Percentiles rank a stretch among this genome's conserved stretches.
phyloP scores from a whole-genome alignment of 108 stramenopile genomes.

The Pseudonitzschia delicatissima region DNA sequence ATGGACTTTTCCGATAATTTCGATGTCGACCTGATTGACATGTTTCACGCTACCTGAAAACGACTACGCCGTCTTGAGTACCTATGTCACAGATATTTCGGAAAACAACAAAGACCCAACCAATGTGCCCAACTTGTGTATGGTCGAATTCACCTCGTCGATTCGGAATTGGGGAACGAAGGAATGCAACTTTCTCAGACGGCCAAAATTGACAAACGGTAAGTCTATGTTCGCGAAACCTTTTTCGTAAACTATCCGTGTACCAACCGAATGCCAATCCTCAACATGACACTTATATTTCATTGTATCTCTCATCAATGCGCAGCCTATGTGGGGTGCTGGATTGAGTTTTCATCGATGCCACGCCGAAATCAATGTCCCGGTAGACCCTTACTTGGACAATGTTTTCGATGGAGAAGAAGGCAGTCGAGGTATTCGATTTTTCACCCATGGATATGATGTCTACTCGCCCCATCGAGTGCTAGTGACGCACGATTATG shows the following conservation, averaged over 20 bases:
- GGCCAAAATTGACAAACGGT: constrained; percentile 72
- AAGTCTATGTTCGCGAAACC: background rate
- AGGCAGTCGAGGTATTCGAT: constrained; percentile 72
- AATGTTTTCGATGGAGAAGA: constrained; percentile 93
- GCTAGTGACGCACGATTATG: constrained; percentile 85
- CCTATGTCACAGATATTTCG: constrained; percentile 77
- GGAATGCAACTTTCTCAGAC: constrained; percentile 41
- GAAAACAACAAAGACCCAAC: constrained; percentile 50
- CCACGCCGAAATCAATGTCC: constrained; percentile 87
- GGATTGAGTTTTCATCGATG: constrained; percentile 78
- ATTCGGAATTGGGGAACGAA: constrained; percentile 73
- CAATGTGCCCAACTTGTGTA: constrained; percentile 77
- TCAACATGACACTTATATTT: too few species aligned
- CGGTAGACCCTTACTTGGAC: constrained; percentile 85
- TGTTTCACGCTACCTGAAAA: constrained; percentile 79
- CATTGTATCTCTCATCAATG: constrained; percentile 23
- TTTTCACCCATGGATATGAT: constrained; percentile 94
- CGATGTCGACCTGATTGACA: constrained; percentile 60
- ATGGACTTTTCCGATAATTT: constrained; percentile 77
- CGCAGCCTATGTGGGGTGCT: constrained; percentile 79
- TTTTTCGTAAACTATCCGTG: too few species aligned
- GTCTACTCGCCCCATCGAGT: constrained; percentile 83
- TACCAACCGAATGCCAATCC: too few species aligned
- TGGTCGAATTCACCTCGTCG: constrained; percentile 63
- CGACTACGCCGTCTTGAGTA: constrained; percentile 86